Evolutionary conservation across 1,284 basidiomycete genomes (phyloP).

Genomic region (Cystobasidium slooffiae): DNA sequence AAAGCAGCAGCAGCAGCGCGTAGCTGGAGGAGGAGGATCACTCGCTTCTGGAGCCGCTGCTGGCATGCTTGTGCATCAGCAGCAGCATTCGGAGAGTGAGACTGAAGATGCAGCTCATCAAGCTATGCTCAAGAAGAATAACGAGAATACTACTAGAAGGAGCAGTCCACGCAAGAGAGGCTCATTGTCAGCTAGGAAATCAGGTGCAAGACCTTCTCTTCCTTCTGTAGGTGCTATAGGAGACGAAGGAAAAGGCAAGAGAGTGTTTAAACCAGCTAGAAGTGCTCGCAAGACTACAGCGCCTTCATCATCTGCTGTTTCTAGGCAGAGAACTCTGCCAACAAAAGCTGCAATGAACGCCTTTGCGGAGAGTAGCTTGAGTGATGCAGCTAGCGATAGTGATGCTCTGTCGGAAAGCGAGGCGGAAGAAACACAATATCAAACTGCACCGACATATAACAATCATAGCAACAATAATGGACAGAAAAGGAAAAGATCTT

Average conservation of each 20-base stretch:
- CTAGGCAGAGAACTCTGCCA: neutral
- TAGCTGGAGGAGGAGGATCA: no score
- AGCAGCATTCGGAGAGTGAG: no score
- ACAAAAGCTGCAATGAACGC: conserved; percentile 10
- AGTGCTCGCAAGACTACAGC: neutral
- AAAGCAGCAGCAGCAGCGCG: no score
- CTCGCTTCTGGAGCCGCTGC: no score
- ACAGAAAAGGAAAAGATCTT: no score
- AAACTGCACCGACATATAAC: neutral
- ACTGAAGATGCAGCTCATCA: no score
- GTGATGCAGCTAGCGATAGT: neutral
- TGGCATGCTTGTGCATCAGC: no score
- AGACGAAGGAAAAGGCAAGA: neutral
- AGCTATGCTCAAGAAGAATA: neutral
- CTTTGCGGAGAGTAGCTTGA: neutral
- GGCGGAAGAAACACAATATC: neutral
- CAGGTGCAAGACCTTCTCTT: neutral
- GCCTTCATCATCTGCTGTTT: conserved; percentile 1
- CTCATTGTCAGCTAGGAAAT: neutral
- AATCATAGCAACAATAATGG: no score
- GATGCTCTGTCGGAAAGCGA: neutral
- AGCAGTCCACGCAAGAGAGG: neutral
- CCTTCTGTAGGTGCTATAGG: neutral
- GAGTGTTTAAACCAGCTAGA: conserved; percentile 4
- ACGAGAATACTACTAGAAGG: neutral